Percentiles rank a stretch among this genome's conserved stretches.
These are phyloP conservation scores for Astrephomene gubernaculifera DNA, from an alignment of 139 green algal genomes.

Conservation along the genomic window DNA sequence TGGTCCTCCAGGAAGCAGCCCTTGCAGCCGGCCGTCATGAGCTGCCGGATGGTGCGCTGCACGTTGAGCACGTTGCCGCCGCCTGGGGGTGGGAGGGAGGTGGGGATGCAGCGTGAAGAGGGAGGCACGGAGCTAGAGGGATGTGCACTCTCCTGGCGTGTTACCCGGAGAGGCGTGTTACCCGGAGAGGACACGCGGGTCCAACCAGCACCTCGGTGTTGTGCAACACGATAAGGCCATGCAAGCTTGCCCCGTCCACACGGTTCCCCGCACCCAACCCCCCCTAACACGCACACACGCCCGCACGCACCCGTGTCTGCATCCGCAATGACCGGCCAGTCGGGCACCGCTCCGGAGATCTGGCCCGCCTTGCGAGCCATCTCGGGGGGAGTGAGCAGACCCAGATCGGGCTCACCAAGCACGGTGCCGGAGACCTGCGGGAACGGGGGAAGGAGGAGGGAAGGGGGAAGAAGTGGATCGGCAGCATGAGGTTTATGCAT, in stretches of 20 bases:
- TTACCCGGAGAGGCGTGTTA: too few species aligned
- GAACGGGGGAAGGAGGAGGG: neutral
- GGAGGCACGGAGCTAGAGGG: neutral
- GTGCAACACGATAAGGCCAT: too few species aligned
- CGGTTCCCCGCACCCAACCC: neutral
- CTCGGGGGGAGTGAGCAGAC: constrained; percentile 81
- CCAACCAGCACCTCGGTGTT: too few species aligned
- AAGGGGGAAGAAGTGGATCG: neutral
- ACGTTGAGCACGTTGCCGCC: constrained; percentile 88
- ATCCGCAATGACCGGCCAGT: constrained; percentile 78
- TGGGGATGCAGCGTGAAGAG: neutral
- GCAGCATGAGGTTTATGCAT: too few species aligned
- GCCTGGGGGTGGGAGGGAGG: constrained; percentile 49
- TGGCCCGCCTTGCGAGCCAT: constrained; percentile 75
- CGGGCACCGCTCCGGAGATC: constrained; percentile 66
- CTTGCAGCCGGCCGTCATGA: constrained; percentile 77
- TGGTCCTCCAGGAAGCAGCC: constrained; percentile 89
- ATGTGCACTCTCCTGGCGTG: too few species aligned
- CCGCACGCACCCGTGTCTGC: constrained; percentile 75
- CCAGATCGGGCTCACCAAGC: constrained; percentile 83
- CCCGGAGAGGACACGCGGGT: too few species aligned
- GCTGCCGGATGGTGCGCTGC: constrained; percentile 83
- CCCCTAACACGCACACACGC: neutral
- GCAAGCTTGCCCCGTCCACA: too few species aligned
- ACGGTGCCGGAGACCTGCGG: constrained; percentile 73